A percentile compares a stretch with the other conserved stretches of the same genome.
These are phyloP conservation scores for Mycena vulgaris DNA, from an alignment of 768 basidiomycete species.

Conservation along the genomic window DNA sequence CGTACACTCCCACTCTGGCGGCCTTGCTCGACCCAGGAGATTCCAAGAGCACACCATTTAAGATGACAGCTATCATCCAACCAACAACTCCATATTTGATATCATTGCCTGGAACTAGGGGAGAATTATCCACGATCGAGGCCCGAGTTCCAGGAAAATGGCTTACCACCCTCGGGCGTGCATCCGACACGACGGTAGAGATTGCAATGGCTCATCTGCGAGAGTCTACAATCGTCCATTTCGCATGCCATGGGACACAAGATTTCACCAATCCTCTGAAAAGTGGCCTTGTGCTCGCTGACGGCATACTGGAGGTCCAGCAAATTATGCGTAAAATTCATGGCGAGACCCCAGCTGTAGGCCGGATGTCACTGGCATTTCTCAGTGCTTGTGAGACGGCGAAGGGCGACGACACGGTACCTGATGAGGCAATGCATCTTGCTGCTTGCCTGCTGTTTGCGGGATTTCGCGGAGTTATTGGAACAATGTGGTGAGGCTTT, in stretches of 20 bases:
- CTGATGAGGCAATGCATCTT: conserved; percentile 46
- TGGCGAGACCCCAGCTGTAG: background rate
- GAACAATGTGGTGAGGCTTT: conserved; percentile 40
- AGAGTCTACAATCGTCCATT: conserved; percentile 42
- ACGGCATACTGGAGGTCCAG: conserved; percentile 36
- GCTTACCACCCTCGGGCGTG: conserved; percentile 1
- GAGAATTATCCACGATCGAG: conserved; percentile 13
- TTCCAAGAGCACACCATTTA: background rate
- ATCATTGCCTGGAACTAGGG: background rate
- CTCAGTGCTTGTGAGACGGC: conserved; percentile 53
- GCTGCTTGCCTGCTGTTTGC: conserved; percentile 44
- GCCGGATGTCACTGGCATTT: conserved; percentile 41
- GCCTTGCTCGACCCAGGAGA: conserved; percentile 12
- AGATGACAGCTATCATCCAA: conserved; percentile 16
- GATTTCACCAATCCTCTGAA: conserved; percentile 37
- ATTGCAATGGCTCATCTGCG: background rate
- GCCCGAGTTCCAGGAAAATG: background rate
- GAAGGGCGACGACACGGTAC: conserved; percentile 38
- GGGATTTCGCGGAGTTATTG: conserved; percentile 28
- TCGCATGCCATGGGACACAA: conserved; percentile 51
- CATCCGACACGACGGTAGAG: background rate
- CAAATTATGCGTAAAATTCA: conserved; percentile 39
- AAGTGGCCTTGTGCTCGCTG: conserved; percentile 24
- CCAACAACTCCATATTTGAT: background rate
- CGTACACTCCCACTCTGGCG: conserved; percentile 36